Base-by-base conservation (phyloP, 2,329 filamentous ascomycete genomes). In the Pyrenophora graminea region DNA sequence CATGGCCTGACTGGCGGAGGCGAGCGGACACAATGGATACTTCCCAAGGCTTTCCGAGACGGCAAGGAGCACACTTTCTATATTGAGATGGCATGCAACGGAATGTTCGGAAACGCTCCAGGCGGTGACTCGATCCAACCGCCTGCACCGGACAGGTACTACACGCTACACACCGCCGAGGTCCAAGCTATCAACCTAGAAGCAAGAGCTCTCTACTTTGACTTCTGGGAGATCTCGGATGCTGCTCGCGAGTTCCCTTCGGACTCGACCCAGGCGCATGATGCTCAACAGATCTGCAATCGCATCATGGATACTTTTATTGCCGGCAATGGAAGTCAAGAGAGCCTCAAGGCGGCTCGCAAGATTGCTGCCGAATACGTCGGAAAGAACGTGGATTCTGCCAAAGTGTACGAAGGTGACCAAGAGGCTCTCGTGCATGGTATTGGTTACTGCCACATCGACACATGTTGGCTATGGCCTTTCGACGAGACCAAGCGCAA, bases 401-500 rank as follows among this genome's bases (percentile, higher is more conserved):
- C 88, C 45, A 85, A 90, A 58, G 91, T 99, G 8, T 99, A 97
- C 68, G 82, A 90, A 34, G 85, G 81, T 42, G 87, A 85, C 56
- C 86, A 87, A 21, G 81, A 88, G 30, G 85, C 90, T 1, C 81
- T 95, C 52, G 90, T 97, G 3, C 94, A 85, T 63, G 93, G 86
- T 31, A 93, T 97, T 59, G 94, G 94, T 0, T 91, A 99, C 72
- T 99, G 94, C 64, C 94, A 99, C 74, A 99, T 99, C 61, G 94
- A 97, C 75, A 96, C 89, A 23, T 97, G 93, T 75, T 99, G 94
- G 94, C 81, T 99, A 31, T 99, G 94, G 94, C 94, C 94, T 0
- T 99, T 91, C 84, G 94, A 89, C 8, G 94, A 99, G 78, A 97
- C 94, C 0, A 97, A 95, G 77, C 89, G 94, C 67, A 99, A 99